A percentile compares a stretch with the other conserved stretches of the same genome.
Conservation (phyloP, 345 rosid genomes). For the Arabidopsis arenosa region DNA sequence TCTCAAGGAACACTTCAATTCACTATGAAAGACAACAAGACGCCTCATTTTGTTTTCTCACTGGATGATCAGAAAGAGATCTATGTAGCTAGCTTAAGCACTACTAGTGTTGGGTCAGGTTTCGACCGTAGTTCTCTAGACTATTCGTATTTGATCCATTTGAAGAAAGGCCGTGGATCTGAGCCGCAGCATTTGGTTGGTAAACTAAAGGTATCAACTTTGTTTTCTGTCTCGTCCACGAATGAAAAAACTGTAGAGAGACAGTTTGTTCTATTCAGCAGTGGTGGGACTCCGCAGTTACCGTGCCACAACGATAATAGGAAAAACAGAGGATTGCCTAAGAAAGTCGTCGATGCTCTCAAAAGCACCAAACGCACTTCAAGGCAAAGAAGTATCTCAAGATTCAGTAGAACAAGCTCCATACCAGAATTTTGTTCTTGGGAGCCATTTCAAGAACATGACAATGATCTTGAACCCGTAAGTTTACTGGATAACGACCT, state of each 20-base stretch:
- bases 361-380: conserved; percentile 48
- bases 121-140: conserved; percentile 47
- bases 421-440: conserved; percentile 52
- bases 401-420: conserved; percentile 61
- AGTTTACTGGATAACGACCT: conserved; percentile 54
- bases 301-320: conserved; percentile 37
- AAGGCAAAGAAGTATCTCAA: conserved; percentile 67
- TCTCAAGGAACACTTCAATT: conserved; percentile 81
- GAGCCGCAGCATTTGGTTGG: conserved; percentile 65
- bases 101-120: conserved; percentile 41
- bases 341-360: conserved; percentile 70
- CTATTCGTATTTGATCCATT: conserved; percentile 63
- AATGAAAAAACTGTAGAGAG: conserved; percentile 65
- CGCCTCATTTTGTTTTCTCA: conserved; percentile 79
- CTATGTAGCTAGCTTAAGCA: conserved; percentile 64
- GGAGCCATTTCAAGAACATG: conserved; percentile 56
- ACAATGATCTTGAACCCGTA: conserved; percentile 44
- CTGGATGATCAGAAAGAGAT: conserved; percentile 70
- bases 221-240: conserved; percentile 53
- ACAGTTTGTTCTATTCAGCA: conserved; percentile 72
- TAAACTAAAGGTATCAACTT: conserved; percentile 69
- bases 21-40: conserved; percentile 65
- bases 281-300: conserved; percentile 54
- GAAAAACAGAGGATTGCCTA: conserved; percentile 68
- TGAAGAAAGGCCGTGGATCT: conserved; percentile 50